phyloP scores from a whole-genome alignment of 768 basidiomycete genomes.

The Pisolithus microcarpus region DNA sequence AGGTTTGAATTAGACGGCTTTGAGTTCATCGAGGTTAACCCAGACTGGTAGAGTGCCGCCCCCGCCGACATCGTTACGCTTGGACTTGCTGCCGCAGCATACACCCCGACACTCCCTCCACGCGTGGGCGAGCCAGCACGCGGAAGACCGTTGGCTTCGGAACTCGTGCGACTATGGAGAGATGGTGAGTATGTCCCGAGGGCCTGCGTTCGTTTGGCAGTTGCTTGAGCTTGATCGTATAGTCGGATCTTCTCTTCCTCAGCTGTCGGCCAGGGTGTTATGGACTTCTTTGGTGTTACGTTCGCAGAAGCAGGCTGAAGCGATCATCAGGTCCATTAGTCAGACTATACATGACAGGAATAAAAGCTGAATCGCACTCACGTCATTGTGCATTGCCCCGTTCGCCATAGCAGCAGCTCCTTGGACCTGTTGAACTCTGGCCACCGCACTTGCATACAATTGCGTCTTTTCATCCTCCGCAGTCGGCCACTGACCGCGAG shows the following conservation, averaged over 20 bases:
- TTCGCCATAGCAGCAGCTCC: constrained; percentile 22
- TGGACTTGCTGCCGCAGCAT: not conserved
- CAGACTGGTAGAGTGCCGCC: constrained; percentile 38
- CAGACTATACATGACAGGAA: not conserved
- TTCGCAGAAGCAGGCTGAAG: not conserved
- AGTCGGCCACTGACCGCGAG: constrained; percentile 15
- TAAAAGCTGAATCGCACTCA: constrained; percentile 4
- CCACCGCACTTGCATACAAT: constrained; percentile 34
- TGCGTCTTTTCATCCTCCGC: constrained; percentile 43
- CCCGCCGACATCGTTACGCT: constrained; percentile 33
- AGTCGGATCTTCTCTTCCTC: constrained; percentile 72
- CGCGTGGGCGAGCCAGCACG: not conserved
- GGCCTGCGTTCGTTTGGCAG: constrained; percentile 54
- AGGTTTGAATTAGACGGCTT: constrained; percentile 9
- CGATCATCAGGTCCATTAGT: not conserved
- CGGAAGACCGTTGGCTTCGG: constrained; percentile 18
- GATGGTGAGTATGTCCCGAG: constrained; percentile 22
- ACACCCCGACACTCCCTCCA: not conserved
- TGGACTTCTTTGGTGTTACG: constrained; percentile 10
- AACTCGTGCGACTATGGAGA: constrained; percentile 21
- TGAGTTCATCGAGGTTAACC: constrained; percentile 34
- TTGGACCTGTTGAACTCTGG: constrained; percentile 33
- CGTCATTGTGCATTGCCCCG: constrained; percentile 21
- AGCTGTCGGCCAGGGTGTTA: constrained; percentile 51
- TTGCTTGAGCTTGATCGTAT: constrained; percentile 61